phyloP scores from a whole-genome alignment of 495 filamentous ascomycete species.

The Pyrenopolyporus hunteri region DNA sequence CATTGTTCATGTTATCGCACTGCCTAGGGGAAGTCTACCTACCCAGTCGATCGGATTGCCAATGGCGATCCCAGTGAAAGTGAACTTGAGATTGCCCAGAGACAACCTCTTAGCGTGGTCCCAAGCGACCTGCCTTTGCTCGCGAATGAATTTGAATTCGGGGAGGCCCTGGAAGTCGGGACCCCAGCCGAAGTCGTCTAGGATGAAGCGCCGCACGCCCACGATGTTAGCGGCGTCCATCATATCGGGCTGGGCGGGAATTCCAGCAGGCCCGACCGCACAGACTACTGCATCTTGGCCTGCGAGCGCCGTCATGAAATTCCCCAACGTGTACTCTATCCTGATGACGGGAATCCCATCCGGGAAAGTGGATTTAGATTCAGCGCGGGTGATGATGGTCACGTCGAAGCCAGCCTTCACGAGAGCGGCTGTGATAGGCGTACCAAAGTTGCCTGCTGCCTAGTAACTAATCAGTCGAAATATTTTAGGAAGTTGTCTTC shows the following conservation, averaged over 20 bases:
- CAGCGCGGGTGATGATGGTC: conserved; percentile 54
- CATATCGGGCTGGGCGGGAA: conserved; percentile 46
- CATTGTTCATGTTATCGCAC: not conserved
- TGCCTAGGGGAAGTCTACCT: not conserved
- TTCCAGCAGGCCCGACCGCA: conserved; percentile 37
- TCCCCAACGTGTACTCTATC: conserved; percentile 51
- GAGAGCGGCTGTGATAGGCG: conserved; percentile 55
- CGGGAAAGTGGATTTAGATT: conserved; percentile 41
- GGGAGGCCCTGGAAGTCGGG: conserved; percentile 36
- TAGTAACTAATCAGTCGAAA: conserved; percentile 26
- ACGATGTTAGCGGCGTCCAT: conserved; percentile 60
- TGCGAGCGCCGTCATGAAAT: conserved; percentile 46
- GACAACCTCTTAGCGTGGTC: conserved; percentile 48
- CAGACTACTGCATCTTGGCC: conserved; percentile 56
- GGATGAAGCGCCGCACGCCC: conserved; percentile 56
- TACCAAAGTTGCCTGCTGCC: conserved; percentile 61
- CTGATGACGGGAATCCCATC: conserved; percentile 42
- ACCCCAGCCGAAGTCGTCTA: conserved; percentile 60
- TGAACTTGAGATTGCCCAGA: conserved; percentile 43
- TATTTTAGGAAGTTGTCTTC: not conserved
- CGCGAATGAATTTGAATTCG: conserved; percentile 34
- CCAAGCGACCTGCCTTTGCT: conserved; percentile 22
- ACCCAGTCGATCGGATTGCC: conserved; percentile 53
- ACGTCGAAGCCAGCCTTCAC: conserved; percentile 53
- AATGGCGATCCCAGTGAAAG: conserved; percentile 50